A percentile compares a stretch with the other conserved stretches of the same genome.
Evolutionary conservation across 345 rosid species (phyloP).

Genomic region (Brassica napus): Da-Ae NC_063445.1:56624001-56624500

Average conservation of each 20-base stretch:
- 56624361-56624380: slow-evolving; percentile 11
- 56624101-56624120: slow-evolving; percentile 94
- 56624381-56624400: neutral
- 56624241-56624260: neutral
- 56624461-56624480: slow-evolving; percentile 1
- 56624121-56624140: slow-evolving; percentile 4
- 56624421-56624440: neutral
- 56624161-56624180: neutral
- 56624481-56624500: slow-evolving; percentile 47
- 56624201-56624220: neutral
- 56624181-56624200: neutral
- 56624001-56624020: slow-evolving; percentile 99
- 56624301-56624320: slow-evolving; percentile 96
- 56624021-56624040: slow-evolving; percentile 98
- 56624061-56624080: slow-evolving; percentile 99
- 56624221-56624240: neutral
- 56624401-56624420: neutral
- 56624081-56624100: slow-evolving; percentile 90
- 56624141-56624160: neutral
- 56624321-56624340: slow-evolving; percentile 99
- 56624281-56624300: slow-evolving; percentile 36
- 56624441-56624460: slow-evolving; percentile 13
- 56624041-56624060: slow-evolving; percentile 98
- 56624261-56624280: neutral
- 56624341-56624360: slow-evolving; percentile 95